phyloP scores from a whole-genome alignment of 257 asterid species.

The Agastache rugosa region DNA sequence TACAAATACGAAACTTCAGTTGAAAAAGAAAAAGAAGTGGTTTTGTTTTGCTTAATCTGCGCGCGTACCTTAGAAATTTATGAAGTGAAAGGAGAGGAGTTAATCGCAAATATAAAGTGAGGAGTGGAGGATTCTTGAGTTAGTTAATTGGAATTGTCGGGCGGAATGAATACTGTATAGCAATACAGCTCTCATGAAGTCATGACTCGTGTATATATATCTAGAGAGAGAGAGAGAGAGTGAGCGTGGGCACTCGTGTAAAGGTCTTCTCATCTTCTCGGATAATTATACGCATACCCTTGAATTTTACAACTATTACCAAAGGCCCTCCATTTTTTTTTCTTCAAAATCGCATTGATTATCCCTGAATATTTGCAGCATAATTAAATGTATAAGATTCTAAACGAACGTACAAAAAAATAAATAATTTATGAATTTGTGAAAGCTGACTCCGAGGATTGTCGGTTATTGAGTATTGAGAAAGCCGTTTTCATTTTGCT shows the following conservation, averaged over 20 bases:
- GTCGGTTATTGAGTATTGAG: neutral
- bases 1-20: neutral
- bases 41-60: neutral
- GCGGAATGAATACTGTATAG: neutral
- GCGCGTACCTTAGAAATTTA: slow-evolving; percentile 26
- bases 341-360: neutral
- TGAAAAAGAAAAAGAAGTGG: neutral
- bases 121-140: slow-evolving; percentile 15
- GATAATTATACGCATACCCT: slow-evolving; percentile 28
- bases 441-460: neutral
- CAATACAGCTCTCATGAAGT: neutral
- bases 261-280: slow-evolving; percentile 4
- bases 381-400: no score
- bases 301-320: neutral
- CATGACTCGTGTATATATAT: neutral
- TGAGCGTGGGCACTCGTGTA: neutral
- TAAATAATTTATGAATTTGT: no score
- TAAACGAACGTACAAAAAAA: no score
- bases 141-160: slow-evolving; percentile 1
- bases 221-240: neutral
- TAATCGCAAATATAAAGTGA: slow-evolving; percentile 1
- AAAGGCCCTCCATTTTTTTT: neutral
- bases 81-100: neutral
- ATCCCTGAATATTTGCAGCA: no score
- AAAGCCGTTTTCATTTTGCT: neutral